Evolutionary conservation across 805 yeast species (phyloP), one percentile per base, ranked within the genome.

Genomic region (Candida ulmi): DNA sequence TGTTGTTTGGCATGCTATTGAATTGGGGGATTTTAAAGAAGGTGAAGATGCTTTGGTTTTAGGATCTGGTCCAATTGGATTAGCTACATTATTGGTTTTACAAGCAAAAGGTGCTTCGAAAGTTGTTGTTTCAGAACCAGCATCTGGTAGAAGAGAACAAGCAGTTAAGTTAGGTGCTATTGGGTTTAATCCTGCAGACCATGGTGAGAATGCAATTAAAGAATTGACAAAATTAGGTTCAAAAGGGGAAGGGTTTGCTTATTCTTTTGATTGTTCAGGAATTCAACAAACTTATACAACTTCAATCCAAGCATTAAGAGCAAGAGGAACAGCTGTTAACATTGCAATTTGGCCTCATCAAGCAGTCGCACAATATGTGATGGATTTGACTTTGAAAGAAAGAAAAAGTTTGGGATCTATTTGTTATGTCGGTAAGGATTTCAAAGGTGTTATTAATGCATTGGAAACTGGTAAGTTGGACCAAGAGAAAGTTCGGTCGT

Each of bases 1-100:
- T 4, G 82, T 76, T 38, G 65, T 73, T 17, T 71, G 80, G 79
- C 83, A 77, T 47, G 82, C 80, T 3, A 72, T 71, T 25, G 63
- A 68, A 42, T 60, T 69, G 4, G 60, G 77, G 0, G 53, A 49
- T 15, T 70, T 74, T 47, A 52, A 62, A 40, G 58, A 51, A 17
- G 80, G 78, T 23, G 63, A 66, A 28, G 54, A 65, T 18, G 76
- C 74, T 4, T 58, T 77, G 34, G 73, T 78, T n/a, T 52, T 78
- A 13, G 83, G 83, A 23, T 75, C 78, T 23, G 84, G 84, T 5
- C 80, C 83, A 18, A 77, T 78, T 52, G 83, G 84, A 5, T 58
- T 79, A 18, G 74, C 82, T 17, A 68, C 80, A 4, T 62, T 76
- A 13, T 57, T 78, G 33, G 80, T 76, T 9, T 52, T 72, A 39